Evolutionary conservation across 1,284 basidiomycete species (phyloP), one percentile per base, ranked within the genome.

Genomic region (Meira miltonrushii): DNA sequence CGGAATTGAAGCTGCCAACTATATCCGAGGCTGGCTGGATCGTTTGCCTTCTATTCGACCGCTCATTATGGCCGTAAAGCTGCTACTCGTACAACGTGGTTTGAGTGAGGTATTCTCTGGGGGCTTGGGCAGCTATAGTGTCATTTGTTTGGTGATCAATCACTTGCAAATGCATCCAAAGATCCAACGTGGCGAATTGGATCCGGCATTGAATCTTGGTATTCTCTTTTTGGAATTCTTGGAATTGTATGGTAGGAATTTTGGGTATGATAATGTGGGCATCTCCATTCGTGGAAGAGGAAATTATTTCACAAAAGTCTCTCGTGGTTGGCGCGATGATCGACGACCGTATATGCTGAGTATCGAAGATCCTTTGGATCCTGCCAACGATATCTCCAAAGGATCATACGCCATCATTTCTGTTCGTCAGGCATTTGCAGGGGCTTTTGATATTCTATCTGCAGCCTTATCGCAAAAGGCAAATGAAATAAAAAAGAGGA

Each of bases 41-140:
- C 82, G 88, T 55, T 82, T 91, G 74, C 85, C 86, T 33, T 90
- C 89, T 0, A 80, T 94, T 11, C 86, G 88, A 28, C 74, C 74
- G 0, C 61, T 78, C n/a, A 66, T 75, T 48, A 81, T 97, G 74
- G 85, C 94, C 62, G 86, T 89, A 71, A 98, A 98, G 80, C 85
- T 88, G 4, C 94, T 96, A 78, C 83, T 98, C 58, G 85, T 84
- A 65, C 91, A 96, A 76, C 83, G 94, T 40, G 86, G 85, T 25
- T 90, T 97, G 90, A 97, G 96, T 78, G 94, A 98, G 79, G 94
- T 97, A 12, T 97, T 88, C 78, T 90, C 88, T 0, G 94, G 95
- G 10, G 94, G 95, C 0, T 79, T 99, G 15, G 93, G 94, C 9
- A 92, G 89, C 75, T 98, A 96, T 78, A 88, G 88, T 64, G 90